Evolutionary conservation across 2,329 filamentous ascomycete genomes (phyloP).

Genomic region (Verticillium nubilum): DNA sequence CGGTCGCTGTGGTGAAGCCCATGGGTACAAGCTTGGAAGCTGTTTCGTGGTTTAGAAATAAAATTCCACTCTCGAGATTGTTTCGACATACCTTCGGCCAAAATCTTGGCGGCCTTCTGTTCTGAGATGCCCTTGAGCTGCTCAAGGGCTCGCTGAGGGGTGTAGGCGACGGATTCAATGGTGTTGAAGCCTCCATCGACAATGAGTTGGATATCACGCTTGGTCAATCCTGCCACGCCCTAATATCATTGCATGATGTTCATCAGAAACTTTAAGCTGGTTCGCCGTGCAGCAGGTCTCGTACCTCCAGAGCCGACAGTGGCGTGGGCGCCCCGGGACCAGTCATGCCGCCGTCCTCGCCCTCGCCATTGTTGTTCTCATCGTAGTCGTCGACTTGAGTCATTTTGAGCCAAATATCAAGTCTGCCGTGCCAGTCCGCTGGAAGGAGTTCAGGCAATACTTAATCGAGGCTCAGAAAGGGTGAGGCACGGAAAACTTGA

Average conservation of each 20-base stretch:
- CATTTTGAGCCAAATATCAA: constrained; percentile 26
- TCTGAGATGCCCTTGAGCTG: constrained; percentile 98
- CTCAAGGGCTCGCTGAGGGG: constrained; percentile 73
- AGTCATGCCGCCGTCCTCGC: constrained; percentile 58
- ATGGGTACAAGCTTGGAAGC: constrained; percentile 95
- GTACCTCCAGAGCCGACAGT: constrained; percentile 77
- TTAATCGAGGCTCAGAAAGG: not conserved
- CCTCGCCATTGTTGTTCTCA: constrained; percentile 56
- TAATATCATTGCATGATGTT: constrained; percentile 28
- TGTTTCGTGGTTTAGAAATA: constrained; percentile 25
- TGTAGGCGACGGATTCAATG: constrained; percentile 93
- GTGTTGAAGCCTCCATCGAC: constrained; percentile 92
- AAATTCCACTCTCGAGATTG: not conserved
- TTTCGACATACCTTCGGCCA: constrained; percentile 67
- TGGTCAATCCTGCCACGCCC: constrained; percentile 87
- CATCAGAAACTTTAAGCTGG: not conserved
- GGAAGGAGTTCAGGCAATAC: not conserved
- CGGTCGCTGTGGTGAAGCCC: constrained; percentile 97
- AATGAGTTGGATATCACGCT: constrained; percentile 89
- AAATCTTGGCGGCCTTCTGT: constrained; percentile 87
- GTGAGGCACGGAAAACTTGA: constrained; percentile 7
- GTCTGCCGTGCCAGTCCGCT: not conserved
- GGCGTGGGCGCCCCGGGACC: constrained; percentile 94
- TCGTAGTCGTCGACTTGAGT: constrained; percentile 58
- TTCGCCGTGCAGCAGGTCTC: constrained; percentile 14